Evolutionary conservation across 2,329 filamentous ascomycete species (phyloP).

Genomic region (Arthroderma sp.): DNA sequence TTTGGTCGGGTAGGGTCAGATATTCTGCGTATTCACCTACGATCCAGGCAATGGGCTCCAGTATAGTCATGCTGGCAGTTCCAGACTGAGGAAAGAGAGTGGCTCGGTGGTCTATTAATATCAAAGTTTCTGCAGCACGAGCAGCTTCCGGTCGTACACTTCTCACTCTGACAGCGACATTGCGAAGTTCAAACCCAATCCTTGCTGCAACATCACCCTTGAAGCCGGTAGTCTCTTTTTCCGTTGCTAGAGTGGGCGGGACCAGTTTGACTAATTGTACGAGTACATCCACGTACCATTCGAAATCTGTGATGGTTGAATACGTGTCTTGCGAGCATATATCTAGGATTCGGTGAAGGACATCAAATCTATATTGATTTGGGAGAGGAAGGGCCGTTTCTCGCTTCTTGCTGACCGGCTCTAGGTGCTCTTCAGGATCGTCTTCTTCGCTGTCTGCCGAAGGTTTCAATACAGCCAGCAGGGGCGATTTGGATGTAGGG

Average conservation of each 20-base stretch:
- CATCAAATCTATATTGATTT: constrained; percentile 71
- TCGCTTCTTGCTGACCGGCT: constrained; percentile 38
- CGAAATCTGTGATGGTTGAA: constrained; percentile 73
- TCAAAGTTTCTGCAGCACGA: constrained; percentile 61
- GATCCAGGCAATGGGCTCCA: constrained; percentile 71
- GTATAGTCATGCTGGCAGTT: constrained; percentile 45
- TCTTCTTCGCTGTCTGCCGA: constrained; percentile 45
- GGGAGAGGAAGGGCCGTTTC: constrained; percentile 51
- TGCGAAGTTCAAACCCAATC: constrained; percentile 77
- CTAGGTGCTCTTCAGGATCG: constrained; percentile 42
- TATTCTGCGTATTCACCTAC: constrained; percentile 75
- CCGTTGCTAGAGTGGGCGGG: constrained; percentile 17
- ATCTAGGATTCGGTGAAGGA: constrained; percentile 67
- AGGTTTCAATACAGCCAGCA: constrained; percentile 31
- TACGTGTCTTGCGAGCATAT: constrained; percentile 91
- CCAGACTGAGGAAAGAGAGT: constrained; percentile 42
- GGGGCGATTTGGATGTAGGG: constrained; percentile 25
- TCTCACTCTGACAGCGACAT: constrained; percentile 81
- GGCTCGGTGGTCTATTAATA: constrained; percentile 47
- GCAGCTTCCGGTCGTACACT: constrained; percentile 70
- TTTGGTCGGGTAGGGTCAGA: constrained; percentile 55
- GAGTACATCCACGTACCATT: constrained; percentile 91
- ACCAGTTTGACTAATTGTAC: constrained; percentile 65
- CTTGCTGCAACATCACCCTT: constrained; percentile 19
- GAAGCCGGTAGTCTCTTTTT: constrained; percentile 8